Percentiles rank a stretch among this genome's conserved stretches.
phyloP scores from a whole-genome alignment of 2,329 filamentous ascomycete species.

The Colletotrichum coccodes region DNA sequence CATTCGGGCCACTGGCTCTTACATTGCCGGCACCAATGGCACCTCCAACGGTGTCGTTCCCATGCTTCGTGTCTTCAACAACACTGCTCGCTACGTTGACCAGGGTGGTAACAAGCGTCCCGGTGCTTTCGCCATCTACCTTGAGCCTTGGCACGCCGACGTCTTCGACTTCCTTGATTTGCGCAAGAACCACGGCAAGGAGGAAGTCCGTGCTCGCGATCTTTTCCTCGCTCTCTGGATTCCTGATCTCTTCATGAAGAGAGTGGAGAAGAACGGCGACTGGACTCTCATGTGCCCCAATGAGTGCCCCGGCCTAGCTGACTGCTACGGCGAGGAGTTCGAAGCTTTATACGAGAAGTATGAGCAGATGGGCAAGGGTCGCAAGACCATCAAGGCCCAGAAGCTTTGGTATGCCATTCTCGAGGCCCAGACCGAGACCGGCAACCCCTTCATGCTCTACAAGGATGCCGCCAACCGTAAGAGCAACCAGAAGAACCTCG shows the following conservation, averaged over 20 bases:
- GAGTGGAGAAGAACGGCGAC: constrained; percentile 93
- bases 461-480: constrained; percentile 98
- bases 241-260: constrained; percentile 99
- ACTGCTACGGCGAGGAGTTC: constrained; percentile 98
- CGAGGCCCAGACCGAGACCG: constrained; percentile 98
- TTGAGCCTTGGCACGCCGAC: constrained; percentile 99
- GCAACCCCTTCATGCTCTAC: constrained; percentile 99
- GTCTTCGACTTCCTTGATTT: constrained; percentile 98
- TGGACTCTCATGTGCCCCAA: constrained; percentile 99
- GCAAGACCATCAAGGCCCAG: constrained; percentile 93
- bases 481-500: constrained; percentile 99
- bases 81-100: constrained; percentile 98
- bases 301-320: constrained; percentile 92
- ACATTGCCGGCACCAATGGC: constrained; percentile 97
- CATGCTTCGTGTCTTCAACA: constrained; percentile 99
- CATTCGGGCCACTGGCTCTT: constrained; percentile 96
- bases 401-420: constrained; percentile 99
- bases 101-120: constrained; percentile 99
- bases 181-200: constrained; percentile 99
- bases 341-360: constrained; percentile 95
- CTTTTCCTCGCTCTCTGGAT: constrained; percentile 99
- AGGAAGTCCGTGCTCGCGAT: constrained; percentile 95
- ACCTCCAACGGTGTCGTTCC: constrained; percentile 97
- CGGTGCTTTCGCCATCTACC: constrained; percentile 97
- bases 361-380: constrained; percentile 86